A percentile compares a stretch with the other conserved stretches of the same genome.
phyloP scores from a whole-genome alignment of 768 basidiomycete species.

The Suillus bovinus region DNA sequence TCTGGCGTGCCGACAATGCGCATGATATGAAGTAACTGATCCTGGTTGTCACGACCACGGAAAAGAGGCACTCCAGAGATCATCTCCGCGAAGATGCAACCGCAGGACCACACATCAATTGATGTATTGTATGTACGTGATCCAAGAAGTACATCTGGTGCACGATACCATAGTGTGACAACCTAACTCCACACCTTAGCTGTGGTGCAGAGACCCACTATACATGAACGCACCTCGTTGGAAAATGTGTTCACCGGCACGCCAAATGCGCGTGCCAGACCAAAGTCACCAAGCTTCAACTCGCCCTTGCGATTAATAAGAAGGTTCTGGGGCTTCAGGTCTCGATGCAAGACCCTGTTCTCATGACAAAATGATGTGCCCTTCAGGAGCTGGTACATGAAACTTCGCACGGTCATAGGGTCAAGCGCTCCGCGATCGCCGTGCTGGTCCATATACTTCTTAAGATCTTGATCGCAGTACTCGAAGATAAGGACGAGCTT shows the following conservation, averaged over 20 bases:
- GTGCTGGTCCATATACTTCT: slow-evolving; percentile 99
- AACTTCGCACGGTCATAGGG: slow-evolving; percentile 84
- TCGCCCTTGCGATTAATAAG: slow-evolving; percentile 97
- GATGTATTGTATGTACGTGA: slow-evolving; percentile 97
- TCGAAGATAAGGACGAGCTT: slow-evolving; percentile 99
- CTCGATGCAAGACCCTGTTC: slow-evolving; percentile 95
- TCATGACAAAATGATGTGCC: slow-evolving; percentile 99
- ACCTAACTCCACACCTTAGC: slow-evolving; percentile 53
- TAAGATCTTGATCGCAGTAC: slow-evolving; percentile 97
- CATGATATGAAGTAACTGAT: slow-evolving; percentile 98
- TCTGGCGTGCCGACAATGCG: slow-evolving; percentile 94
- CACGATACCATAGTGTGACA: slow-evolving; percentile 98
- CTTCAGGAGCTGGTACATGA: slow-evolving; percentile 97
- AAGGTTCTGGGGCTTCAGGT: slow-evolving; percentile 97
- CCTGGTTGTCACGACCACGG: slow-evolving; percentile 94
- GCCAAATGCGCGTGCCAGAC: slow-evolving; percentile 94
- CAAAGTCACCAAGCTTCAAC: slow-evolving; percentile 97
- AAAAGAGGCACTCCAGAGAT: slow-evolving; percentile 96
- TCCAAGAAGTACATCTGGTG: slow-evolving; percentile 95
- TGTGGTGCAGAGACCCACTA: slow-evolving; percentile 1
- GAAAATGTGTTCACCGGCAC: slow-evolving; percentile 99
- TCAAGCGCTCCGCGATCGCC: slow-evolving; percentile 96
- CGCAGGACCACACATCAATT: slow-evolving; percentile 98
- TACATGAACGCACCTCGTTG: slow-evolving; percentile 66
- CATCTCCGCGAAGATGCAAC: slow-evolving; percentile 99